A percentile compares a stretch with the other conserved stretches of the same genome.
phyloP scores from a whole-genome alignment of 2,329 filamentous ascomycete genomes.

The Fusarium aywerte region DNA sequence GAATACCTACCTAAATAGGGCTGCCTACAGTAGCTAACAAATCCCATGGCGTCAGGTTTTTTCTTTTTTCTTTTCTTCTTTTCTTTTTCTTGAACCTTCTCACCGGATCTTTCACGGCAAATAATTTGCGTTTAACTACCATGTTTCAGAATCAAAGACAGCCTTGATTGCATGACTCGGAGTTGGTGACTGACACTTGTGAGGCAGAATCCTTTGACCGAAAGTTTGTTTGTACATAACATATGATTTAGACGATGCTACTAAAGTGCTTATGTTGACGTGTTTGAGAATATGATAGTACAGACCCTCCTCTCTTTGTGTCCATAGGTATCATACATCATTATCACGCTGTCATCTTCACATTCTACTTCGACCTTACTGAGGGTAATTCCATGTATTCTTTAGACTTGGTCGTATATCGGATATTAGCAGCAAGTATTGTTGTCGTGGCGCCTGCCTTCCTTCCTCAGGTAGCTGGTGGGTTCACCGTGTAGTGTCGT shows the following conservation, averaged over 20 bases:
- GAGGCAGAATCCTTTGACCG: background rate
- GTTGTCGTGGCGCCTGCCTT: background rate
- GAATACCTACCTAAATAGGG: background rate
- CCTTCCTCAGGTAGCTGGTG: background rate
- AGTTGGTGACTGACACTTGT: too few species aligned
- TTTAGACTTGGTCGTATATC: background rate
- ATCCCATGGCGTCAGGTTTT: background rate
- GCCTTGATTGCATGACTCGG: slow-evolving; percentile 13
- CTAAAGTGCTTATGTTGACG: background rate
- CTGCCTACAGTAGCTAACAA: too few species aligned
- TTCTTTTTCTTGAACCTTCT: too few species aligned
- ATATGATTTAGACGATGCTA: background rate
- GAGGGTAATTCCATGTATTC: background rate
- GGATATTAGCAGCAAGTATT: background rate
- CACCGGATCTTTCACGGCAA: background rate
- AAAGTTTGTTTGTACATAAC: background rate
- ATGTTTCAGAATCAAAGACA: slow-evolving; percentile 24
- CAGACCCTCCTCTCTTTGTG: background rate
- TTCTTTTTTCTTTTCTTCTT: background rate
- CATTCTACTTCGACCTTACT: background rate
- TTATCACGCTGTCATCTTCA: background rate
- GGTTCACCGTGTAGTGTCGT: background rate
- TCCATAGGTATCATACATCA: too few species aligned
- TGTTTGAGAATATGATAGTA: background rate
- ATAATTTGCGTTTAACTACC: slow-evolving; percentile 28